Percentiles rank a stretch among this genome's conserved stretches.
phyloP scores from a whole-genome alignment of 768 basidiomycete species.

The Mycena venus region DNA sequence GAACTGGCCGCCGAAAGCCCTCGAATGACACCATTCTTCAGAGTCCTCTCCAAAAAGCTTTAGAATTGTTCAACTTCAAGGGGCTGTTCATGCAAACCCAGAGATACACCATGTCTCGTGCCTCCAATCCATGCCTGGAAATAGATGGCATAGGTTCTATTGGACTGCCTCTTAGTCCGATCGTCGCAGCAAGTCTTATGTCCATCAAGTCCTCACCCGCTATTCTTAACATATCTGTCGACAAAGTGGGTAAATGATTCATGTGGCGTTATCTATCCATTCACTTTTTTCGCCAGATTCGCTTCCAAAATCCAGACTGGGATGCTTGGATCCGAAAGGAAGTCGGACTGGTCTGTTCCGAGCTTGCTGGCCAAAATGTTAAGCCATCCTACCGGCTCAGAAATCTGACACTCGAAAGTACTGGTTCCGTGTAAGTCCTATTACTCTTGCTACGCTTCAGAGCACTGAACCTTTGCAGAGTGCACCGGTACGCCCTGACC shows the following conservation, averaged over 20 bases:
- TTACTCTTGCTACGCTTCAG: not conserved
- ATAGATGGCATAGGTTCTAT: not conserved
- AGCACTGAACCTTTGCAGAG: not conserved
- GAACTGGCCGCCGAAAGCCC: not conserved
- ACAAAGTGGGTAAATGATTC: not conserved
- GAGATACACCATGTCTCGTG: not conserved
- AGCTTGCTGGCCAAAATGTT: not conserved
- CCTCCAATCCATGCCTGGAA: constrained; percentile 11
- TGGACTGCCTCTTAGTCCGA: not conserved
- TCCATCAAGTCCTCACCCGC: not conserved
- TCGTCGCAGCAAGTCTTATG: not conserved
- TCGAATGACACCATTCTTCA: not conserved
- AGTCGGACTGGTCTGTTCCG: not conserved
- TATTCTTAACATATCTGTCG: not conserved
- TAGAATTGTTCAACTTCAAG: not conserved
- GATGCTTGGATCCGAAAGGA: not conserved
- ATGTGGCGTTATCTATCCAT: not conserved
- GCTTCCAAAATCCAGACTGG: constrained; percentile 5
- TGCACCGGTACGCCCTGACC: not conserved
- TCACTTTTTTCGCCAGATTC: not conserved
- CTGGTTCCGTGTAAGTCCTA: not conserved
- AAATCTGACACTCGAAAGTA: not conserved
- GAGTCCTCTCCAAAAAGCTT: not conserved
- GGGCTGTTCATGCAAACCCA: not conserved
- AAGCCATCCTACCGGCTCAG: not conserved